Evolutionary conservation across 2,329 filamentous ascomycete genomes (phyloP), one percentile per base, ranked within the genome.

Genomic region (Beauveria caledonica): DNA sequence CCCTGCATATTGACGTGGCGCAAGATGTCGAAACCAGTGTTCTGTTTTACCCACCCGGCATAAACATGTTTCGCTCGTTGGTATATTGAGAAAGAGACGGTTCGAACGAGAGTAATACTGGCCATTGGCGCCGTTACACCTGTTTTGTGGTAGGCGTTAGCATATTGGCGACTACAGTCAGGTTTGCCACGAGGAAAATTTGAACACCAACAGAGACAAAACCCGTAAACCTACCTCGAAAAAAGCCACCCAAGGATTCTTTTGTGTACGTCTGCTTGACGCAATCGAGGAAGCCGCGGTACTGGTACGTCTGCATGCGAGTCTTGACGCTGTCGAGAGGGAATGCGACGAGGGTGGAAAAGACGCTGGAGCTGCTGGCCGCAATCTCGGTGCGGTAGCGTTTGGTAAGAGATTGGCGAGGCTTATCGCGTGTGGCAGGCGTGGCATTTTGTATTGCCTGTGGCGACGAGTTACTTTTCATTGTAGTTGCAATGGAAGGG

Each of bases 311-410:
- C 77, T 95, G 90, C 85, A 94, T 90, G 69, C 90, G 88, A 60
- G 89, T 92, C 79, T 95, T 95, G 71, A 93, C 87, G 68, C 90
- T 93, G 73, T 95, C 90, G 66, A 95, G 83, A 23, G 90, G 90
- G 70, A 93, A 95, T n/a, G 90, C 88, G 65, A 83, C 80, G 69
- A 91, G 81, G 46, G 90, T 94, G 42, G 88, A 91, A 60, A 93
- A 79, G 65, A 92, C 80, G 73, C 88, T 92, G 70, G 87, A 89
- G 44, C 85, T 80, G 73, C 86, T 89, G 49, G 90, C 90, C 63
- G 89, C 85, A 65, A 94, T 85, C 75, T 93, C 88, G 53, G 88
- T 92, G 65, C 89, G 84, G 74, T 94, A 93, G 66, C 81, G 82
- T 76, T 90, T 92, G 68, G 88, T 79, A 77, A 87, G 68, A 27